These are phyloP conservation scores for Calendula officinalis DNA, from an alignment of 129 eudicot genomes.

Conservation along the genomic window DNA sequence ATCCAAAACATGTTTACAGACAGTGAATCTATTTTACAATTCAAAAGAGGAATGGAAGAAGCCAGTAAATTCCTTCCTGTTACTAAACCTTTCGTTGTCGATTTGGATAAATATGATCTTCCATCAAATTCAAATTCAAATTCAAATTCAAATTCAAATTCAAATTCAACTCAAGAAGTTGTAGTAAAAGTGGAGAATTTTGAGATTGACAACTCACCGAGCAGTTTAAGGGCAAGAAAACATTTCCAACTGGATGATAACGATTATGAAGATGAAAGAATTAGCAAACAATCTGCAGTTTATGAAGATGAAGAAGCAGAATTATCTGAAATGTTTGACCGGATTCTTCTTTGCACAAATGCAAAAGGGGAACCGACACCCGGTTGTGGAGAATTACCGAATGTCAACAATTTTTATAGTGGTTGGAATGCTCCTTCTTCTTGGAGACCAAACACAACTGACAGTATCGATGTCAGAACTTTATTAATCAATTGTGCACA, in stretches of 20 bases:
- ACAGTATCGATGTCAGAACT: slow-evolving; percentile 50
- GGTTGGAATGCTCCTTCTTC: slow-evolving; percentile 38
- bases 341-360: slow-evolving; percentile 50
- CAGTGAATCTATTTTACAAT: slow-evolving; percentile 57
- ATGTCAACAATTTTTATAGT: not conserved
- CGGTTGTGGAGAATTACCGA: slow-evolving; percentile 19
- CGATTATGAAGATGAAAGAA: slow-evolving; percentile 58
- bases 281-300: slow-evolving; percentile 64
- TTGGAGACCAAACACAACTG: slow-evolving; percentile 41
- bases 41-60: slow-evolving; percentile 75
- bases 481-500: slow-evolving; percentile 67
- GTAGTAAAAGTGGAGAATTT: slow-evolving; percentile 49
- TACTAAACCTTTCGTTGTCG: slow-evolving; percentile 46
- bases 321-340: slow-evolving; percentile 65
- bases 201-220: slow-evolving; percentile 37
- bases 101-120: slow-evolving; percentile 52
- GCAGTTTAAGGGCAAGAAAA: slow-evolving; percentile 50
- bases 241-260: slow-evolving; percentile 52
- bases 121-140: slow-evolving; percentile 39
- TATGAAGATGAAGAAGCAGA: slow-evolving; percentile 53
- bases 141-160: slow-evolving; percentile 29
- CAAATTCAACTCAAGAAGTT: slow-evolving; percentile 17
- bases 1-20: slow-evolving; percentile 42
- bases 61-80: slow-evolving; percentile 84
- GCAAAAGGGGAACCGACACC: slow-evolving; percentile 31